Percentiles rank a stretch among this genome's conserved stretches.
Evolutionary conservation across 2,329 filamentous ascomycete species (phyloP).

Genomic region (Ascosphaera aggregata): DNA sequence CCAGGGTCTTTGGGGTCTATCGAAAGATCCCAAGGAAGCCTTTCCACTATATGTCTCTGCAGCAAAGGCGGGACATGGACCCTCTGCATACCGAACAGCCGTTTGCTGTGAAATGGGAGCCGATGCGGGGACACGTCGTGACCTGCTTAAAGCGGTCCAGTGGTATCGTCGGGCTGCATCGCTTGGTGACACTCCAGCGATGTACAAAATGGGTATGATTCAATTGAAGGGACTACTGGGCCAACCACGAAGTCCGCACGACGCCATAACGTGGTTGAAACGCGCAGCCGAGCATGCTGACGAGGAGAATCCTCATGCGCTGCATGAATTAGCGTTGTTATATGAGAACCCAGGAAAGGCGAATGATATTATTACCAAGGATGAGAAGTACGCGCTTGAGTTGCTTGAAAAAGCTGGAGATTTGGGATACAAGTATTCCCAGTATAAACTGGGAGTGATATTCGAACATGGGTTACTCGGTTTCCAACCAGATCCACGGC

Average conservation of each 20-base stretch:
- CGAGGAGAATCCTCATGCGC: slow-evolving; percentile 72
- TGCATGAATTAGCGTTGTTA: slow-evolving; percentile 59
- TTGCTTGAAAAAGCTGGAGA: slow-evolving; percentile 94
- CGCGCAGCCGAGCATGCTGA: slow-evolving; percentile 76
- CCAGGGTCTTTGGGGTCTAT: slow-evolving; percentile 52
- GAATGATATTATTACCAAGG: slow-evolving; percentile 52
- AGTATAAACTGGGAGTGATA: slow-evolving; percentile 89
- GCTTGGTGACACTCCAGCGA: slow-evolving; percentile 73
- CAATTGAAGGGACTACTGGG: slow-evolving; percentile 81
- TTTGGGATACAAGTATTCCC: slow-evolving; percentile 84
- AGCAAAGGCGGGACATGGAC: slow-evolving; percentile 67
- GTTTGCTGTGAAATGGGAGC: slow-evolving; percentile 94
- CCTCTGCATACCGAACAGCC: slow-evolving; percentile 78
- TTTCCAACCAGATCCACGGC: slow-evolving; percentile 81
- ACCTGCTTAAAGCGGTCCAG: slow-evolving; percentile 83
- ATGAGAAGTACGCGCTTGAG: slow-evolving; percentile 58
- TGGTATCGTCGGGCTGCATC: slow-evolving; percentile 93
- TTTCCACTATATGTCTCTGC: slow-evolving; percentile 86
- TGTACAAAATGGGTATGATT: slow-evolving; percentile 99
- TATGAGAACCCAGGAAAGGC: slow-evolving; percentile 31
- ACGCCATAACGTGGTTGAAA: slow-evolving; percentile 83
- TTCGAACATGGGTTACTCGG: slow-evolving; percentile 87
- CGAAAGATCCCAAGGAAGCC: slow-evolving; percentile 73
- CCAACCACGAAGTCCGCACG: slow-evolving; percentile 56
- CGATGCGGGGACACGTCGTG: slow-evolving; percentile 77